A percentile compares a stretch with the other conserved stretches of the same genome.
Evolutionary conservation across 768 basidiomycete species (phyloP).

Genomic region (Podaxis carcinomalis): DNA sequence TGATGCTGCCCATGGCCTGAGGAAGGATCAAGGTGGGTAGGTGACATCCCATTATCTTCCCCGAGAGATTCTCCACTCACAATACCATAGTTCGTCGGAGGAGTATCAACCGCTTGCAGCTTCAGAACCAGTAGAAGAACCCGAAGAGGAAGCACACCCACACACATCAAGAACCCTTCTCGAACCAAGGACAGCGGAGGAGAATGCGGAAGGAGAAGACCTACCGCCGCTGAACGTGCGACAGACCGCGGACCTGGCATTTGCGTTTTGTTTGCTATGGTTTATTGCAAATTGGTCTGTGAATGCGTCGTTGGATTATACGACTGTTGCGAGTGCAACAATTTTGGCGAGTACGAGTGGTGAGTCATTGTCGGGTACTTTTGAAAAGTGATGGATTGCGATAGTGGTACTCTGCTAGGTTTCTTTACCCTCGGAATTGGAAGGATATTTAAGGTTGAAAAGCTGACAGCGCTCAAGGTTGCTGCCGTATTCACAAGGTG

Average conservation of each 20-base stretch:
- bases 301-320: slow-evolving; percentile 80
- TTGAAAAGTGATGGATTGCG: not conserved
- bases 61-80: not conserved
- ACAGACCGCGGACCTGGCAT: slow-evolving; percentile 78
- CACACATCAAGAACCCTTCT: not conserved
- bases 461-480: slow-evolving; percentile 66
- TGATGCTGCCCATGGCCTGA: too few relatives aligned
- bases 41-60: not conserved
- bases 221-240: slow-evolving; percentile 23
- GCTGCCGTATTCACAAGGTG: slow-evolving; percentile 79
- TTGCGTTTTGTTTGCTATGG: slow-evolving; percentile 85
- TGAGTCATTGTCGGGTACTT: slow-evolving; percentile 27
- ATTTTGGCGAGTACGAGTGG: slow-evolving; percentile 88
- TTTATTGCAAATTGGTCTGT: slow-evolving; percentile 92
- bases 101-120: slow-evolving; percentile 23
- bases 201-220: slow-evolving; percentile 7
- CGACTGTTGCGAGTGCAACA: slow-evolving; percentile 92
- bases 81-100: slow-evolving; percentile 10
- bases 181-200: not conserved
- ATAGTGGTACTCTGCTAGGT: slow-evolving; percentile 40
- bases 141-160: not conserved
- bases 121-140: not conserved
- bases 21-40: not conserved
- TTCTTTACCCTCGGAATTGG: slow-evolving; percentile 92
- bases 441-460: slow-evolving; percentile 77